Conservation (phyloP, 2,329 filamentous ascomycete genomes). For the Fusarium clavum region DNA sequence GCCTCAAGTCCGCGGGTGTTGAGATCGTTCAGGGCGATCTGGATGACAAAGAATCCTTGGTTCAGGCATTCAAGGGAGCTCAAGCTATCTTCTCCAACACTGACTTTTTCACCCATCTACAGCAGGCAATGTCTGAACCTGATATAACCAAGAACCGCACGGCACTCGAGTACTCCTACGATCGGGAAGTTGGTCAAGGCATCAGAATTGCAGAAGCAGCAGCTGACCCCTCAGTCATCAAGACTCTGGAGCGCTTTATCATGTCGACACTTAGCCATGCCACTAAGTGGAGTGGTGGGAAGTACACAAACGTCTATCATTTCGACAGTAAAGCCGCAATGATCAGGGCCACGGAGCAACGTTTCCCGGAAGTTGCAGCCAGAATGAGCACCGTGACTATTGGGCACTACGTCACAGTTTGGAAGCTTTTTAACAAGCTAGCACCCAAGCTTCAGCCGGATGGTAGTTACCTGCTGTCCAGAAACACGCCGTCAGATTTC, state of each 20-base stretch:
- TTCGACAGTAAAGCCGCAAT: conserved; percentile 26
- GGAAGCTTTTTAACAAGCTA: not conserved
- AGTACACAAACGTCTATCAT: conserved; percentile 25
- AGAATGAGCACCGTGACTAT: conserved; percentile 11
- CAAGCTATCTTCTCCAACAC: conserved; percentile 31
- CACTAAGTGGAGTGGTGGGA: conserved; percentile 31
- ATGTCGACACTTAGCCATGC: conserved; percentile 27
- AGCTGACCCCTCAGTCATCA: conserved; percentile 6
- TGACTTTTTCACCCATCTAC: conserved; percentile 22
- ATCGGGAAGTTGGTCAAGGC: conserved; percentile 15
- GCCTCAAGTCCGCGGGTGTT: conserved; percentile 12
- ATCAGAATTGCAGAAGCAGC: conserved; percentile 21
- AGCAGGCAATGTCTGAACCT: conserved; percentile 1
- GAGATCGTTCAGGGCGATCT: conserved; percentile 31
- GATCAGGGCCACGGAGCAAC: conserved; percentile 10
- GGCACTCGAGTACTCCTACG: conserved; percentile 15
- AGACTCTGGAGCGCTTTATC: conserved; percentile 20
- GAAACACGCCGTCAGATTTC: not conserved
- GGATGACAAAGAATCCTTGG: conserved; percentile 10
- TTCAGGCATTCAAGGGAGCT: conserved; percentile 23
- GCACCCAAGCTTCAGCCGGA: conserved; percentile 12
- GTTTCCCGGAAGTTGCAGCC: conserved; percentile 6
- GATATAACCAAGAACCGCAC: not conserved
- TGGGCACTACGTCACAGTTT: conserved; percentile 13
- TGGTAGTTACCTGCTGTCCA: not conserved